These are phyloP conservation scores for Saturnispora halmiae DNA, from an alignment of 805 yeast genomes.

Conservation along the genomic window DNA sequence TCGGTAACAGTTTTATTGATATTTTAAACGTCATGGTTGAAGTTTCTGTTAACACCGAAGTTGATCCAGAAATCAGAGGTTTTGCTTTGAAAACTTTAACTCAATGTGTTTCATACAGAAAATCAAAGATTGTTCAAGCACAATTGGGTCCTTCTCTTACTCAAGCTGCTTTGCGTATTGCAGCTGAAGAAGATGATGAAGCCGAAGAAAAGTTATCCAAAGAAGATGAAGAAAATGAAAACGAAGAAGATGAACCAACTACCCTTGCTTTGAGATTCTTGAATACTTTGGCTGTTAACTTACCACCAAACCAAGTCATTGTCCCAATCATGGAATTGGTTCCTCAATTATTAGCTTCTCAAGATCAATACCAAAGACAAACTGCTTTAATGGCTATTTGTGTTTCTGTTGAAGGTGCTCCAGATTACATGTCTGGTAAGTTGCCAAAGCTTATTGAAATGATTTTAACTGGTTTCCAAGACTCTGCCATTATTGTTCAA, in stretches of 20 bases:
- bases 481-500: conserved; percentile 63
- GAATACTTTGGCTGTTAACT: conserved; percentile 66
- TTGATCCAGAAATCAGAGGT: conserved; percentile 75
- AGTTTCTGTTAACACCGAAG: conserved; percentile 52
- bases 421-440: conserved; percentile 78
- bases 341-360: conserved; percentile 46
- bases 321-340: conserved; percentile 64
- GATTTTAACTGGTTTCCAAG: conserved; percentile 68
- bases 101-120: conserved; percentile 70
- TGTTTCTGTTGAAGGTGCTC: conserved; percentile 84
- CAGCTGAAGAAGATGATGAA: conserved; percentile 74
- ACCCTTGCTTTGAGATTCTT: conserved; percentile 72
- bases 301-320: conserved; percentile 91
- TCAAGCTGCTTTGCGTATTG: conserved; percentile 61
- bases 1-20: conserved; percentile 64
- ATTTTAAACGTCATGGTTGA: conserved; percentile 68
- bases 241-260: conserved; percentile 79
- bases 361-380: conserved; percentile 73
- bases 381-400: conserved; percentile 79
- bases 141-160: conserved; percentile 80
- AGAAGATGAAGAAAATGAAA: conserved; percentile 86
- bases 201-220: conserved; percentile 64
- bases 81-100: conserved; percentile 79
- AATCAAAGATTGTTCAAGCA: conserved; percentile 66
- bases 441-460: conserved; percentile 64